Percentiles rank a stretch among this genome's conserved stretches.
These are phyloP conservation scores for Nymphaea colorata DNA, from an alignment of 164 flowering plant species.

Conservation along the genomic window DNA sequence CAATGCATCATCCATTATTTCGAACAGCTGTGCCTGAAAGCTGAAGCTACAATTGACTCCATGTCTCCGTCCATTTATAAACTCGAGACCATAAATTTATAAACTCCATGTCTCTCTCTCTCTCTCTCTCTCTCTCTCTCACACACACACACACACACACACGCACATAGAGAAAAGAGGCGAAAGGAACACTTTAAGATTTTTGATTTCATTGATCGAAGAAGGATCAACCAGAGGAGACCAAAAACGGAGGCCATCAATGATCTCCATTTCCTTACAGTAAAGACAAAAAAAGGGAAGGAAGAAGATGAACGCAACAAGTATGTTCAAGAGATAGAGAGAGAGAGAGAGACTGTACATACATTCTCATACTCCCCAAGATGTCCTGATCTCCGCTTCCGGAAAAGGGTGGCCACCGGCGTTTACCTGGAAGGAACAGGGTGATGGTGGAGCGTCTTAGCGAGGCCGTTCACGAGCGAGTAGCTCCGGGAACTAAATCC, in stretches of 20 bases:
- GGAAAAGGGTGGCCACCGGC: background rate
- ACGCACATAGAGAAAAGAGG: background rate
- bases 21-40: too few species aligned
- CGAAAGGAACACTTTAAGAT: background rate
- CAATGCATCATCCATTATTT: too few species aligned
- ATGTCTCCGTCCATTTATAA: background rate
- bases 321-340: background rate
- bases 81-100: background rate
- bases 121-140: background rate
- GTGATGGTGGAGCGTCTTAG: slow-evolving; percentile 14
- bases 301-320: background rate
- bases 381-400: background rate
- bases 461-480: slow-evolving; percentile 20
- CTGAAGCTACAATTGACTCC: too few species aligned
- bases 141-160: background rate
- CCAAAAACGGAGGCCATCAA: background rate
- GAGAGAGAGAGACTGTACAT: background rate
- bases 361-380: background rate
- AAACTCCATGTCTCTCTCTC: background rate
- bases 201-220: background rate
- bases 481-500: slow-evolving; percentile 32
- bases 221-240: background rate
- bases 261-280: background rate
- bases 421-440: slow-evolving; percentile 26
- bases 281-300: background rate